Base-by-base conservation (phyloP, 345 rosid genomes). In the Conringia planisiliqua region DNA sequence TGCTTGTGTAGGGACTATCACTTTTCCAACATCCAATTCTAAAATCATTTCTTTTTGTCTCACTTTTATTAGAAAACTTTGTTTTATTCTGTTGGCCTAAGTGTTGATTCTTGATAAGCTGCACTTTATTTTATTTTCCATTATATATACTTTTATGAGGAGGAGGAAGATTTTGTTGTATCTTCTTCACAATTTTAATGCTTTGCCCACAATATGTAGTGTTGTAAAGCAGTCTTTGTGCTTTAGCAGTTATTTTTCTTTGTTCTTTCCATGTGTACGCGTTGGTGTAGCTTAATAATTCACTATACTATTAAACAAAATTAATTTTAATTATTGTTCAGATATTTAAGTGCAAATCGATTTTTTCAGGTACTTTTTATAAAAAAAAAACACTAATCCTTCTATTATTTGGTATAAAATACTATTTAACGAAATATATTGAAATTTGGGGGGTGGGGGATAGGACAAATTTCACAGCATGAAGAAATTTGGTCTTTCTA, bases 221-320 rank as follows among this genome's bases (percentile, higher is more conserved):
- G 79, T 66, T 68, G 68, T 76, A 76, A 69, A 68, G 79, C 33
- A 62, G 39, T 30, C 40, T 52, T 69, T 76, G 51, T 62, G 79
- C 70, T 73, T 64, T 64, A 32, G 47, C 50, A 73, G 16, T 55
- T 27, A 32, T 64, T 5, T 54, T 5, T 73, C 20, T 63, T 42
- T 72, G 27, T 42, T 64, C 18, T 43, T 73, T 65, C 38, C 58
- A 65, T 66, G 57, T 66, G 72, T 66, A 24, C 44, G 14, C 56
- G 65, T 56, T 65, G 61, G 61, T 73, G 29, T 22, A 64, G 71
- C 70, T 75, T 50, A 32, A 20, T 51, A 51, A 24, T 66, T 57
- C 72, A 44, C 42, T 33, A 17, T 27, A 43, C 57, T 55, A 33
- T 16, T 12, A 47, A 7, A 12, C 47, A 14, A 10, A 6, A 40